phyloP scores from a whole-genome alignment of 768 basidiomycete genomes.

The Sporobolomyces pararoseus region DNA sequence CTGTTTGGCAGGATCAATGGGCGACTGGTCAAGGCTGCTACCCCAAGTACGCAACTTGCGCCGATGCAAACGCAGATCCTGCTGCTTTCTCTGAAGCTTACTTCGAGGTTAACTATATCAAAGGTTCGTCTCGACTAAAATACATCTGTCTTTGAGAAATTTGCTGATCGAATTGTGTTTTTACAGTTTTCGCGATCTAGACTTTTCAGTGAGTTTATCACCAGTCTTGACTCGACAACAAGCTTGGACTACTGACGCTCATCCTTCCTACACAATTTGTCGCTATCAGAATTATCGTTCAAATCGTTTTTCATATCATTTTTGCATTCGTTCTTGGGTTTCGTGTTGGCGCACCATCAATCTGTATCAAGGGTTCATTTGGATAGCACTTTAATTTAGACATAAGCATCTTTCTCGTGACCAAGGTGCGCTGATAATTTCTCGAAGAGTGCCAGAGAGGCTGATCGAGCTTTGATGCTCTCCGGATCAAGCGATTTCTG shows the following conservation, averaged over 20 bases:
- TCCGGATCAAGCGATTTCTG: not conserved
- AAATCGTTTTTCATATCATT: too few species aligned
- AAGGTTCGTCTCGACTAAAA: conserved; percentile 22
- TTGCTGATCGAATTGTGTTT: not conserved
- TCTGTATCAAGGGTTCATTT: too few species aligned
- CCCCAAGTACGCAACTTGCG: conserved; percentile 47
- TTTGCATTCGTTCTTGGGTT: too few species aligned
- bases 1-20: not conserved
- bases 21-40: conserved; percentile 1
- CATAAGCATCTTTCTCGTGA: too few species aligned
- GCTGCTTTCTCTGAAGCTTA: conserved; percentile 54
- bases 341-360: too few species aligned
- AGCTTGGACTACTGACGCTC: too few species aligned
- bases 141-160: too few species aligned
- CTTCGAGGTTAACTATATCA: conserved; percentile 43
- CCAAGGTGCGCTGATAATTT: not conserved
- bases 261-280: not conserved
- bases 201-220: too few species aligned
- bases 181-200: conserved; percentile 2
- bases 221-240: too few species aligned
- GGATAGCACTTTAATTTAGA: too few species aligned
- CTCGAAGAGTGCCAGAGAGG: not conserved
- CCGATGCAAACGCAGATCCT: conserved; percentile 55
- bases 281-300: too few species aligned
- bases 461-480: not conserved